Conservation (phyloP, 805 yeast species). For the Candida ponderosae region DNA sequence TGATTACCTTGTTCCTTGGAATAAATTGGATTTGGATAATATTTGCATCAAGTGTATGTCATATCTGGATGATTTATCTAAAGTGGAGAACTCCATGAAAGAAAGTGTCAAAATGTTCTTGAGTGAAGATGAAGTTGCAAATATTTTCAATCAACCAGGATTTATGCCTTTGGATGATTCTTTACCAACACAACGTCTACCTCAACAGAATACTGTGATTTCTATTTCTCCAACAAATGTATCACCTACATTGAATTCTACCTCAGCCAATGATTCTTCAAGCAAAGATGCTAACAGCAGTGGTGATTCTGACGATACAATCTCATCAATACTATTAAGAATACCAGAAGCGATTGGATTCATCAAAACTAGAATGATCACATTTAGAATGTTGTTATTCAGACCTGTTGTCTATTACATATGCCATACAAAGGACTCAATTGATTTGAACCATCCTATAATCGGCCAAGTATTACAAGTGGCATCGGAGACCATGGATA, state of each 20-base stretch:
- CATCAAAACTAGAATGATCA: constrained; percentile 14
- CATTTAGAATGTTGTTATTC: constrained; percentile 11
- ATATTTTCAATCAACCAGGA: constrained; percentile 13
- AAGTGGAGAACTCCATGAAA: constrained; percentile 12
- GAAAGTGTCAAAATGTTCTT: constrained; percentile 8
- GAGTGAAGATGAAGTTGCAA: constrained; percentile 8
- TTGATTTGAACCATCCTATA: constrained; percentile 4
- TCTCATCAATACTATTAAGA: constrained; percentile 1
- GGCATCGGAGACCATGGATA: constrained; percentile 10
- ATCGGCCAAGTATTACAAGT: constrained; percentile 11
- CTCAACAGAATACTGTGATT: too few relatives aligned
- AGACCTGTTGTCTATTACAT: constrained; percentile 14
- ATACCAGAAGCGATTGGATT: constrained; percentile 15
- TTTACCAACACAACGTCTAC: not conserved
- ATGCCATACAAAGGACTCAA: constrained; percentile 4
- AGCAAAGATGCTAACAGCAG: not conserved
- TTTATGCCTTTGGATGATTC: not conserved
- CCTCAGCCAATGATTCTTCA: not conserved
- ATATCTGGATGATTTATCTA: constrained; percentile 11
- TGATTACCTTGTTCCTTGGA: constrained; percentile 12
- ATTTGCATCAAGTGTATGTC: constrained; percentile 3
- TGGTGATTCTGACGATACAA: not conserved
- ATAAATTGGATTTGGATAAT: constrained; percentile 6
- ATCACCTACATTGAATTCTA: too few relatives aligned
- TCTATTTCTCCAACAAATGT: too few relatives aligned